Conservation (phyloP, 371 early-diverging fungal species). For the Furculomyces boomerangus region DNA sequence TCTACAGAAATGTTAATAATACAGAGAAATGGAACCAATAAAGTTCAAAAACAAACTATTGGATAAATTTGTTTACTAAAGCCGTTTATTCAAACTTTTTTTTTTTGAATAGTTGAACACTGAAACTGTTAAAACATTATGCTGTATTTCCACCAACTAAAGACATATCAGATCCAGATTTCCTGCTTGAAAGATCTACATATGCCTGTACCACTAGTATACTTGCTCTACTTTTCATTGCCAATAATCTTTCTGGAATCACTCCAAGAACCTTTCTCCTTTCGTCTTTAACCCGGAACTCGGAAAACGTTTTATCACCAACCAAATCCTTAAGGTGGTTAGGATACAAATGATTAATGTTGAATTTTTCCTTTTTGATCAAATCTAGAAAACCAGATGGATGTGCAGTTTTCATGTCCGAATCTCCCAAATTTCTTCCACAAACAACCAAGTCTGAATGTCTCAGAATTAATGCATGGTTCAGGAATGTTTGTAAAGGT, state of each 20-base stretch:
- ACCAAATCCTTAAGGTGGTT: neutral
- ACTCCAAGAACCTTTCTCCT: neutral
- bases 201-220: neutral
- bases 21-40: no score
- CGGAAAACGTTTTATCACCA: neutral
- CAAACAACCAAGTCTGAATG: neutral
- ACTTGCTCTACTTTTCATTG: neutral
- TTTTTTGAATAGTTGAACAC: no score
- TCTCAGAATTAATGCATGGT: conserved; percentile 1
- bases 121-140: no score
- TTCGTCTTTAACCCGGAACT: neutral
- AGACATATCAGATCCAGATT: no score
- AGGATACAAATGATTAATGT: neutral
- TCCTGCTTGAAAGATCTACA: no score
- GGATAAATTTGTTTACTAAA: no score
- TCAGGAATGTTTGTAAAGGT: neutral
- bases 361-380: neutral
- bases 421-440: conserved; percentile 1
- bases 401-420: no score
- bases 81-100: no score
- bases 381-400: neutral
- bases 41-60: no score
- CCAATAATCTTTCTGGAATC: neutral
- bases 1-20: no score
- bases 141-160: no score